A percentile compares a stretch with the other conserved stretches of the same genome.
Conservation (phyloP, 2,329 filamentous ascomycete genomes). For the Pseudovirgaria hyperparasitica region DNA sequence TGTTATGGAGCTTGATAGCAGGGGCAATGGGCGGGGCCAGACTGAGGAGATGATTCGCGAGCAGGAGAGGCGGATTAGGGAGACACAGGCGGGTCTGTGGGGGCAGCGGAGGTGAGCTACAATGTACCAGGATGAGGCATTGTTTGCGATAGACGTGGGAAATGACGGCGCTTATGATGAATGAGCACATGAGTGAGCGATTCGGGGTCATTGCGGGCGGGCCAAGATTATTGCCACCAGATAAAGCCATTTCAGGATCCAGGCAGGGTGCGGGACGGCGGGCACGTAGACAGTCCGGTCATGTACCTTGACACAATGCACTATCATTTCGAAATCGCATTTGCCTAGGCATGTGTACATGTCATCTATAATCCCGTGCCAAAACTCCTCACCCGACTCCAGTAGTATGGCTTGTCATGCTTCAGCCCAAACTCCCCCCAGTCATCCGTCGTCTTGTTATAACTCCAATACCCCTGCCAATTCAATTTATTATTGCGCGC, state of each 20-base stretch:
- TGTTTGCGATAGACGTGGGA: conserved; percentile 76
- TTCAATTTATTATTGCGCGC: conserved; percentile 72
- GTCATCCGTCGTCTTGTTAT: conserved; percentile 80
- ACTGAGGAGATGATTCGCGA: conserved; percentile 49
- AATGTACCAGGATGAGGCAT: conserved; percentile 73
- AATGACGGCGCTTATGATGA: too few relatives aligned
- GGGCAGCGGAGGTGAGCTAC: conserved; percentile 44
- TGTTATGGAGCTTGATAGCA: conserved; percentile 43
- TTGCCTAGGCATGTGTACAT: conserved; percentile 1
- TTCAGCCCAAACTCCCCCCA: conserved; percentile 67
- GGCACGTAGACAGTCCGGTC: too few relatives aligned
- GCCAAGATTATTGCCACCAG: too few relatives aligned
- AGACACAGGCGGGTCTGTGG: conserved; percentile 47
- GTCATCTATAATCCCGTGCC: conserved; percentile 24
- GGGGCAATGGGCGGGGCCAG: conserved; percentile 47
- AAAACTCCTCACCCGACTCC: conserved; percentile 49
- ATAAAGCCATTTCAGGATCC: too few relatives aligned
- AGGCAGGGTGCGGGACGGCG: too few relatives aligned
- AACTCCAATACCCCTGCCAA: conserved; percentile 87
- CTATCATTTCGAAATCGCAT: too few relatives aligned
- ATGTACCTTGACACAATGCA: too few relatives aligned
- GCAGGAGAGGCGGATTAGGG: conserved; percentile 46
- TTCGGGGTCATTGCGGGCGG: too few relatives aligned
- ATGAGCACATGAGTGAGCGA: too few relatives aligned
- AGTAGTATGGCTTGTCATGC: conserved; percentile 49